Evolutionary conservation across 495 filamentous ascomycete genomes (phyloP).

Genomic region (Xylaria palmicola): DNA sequence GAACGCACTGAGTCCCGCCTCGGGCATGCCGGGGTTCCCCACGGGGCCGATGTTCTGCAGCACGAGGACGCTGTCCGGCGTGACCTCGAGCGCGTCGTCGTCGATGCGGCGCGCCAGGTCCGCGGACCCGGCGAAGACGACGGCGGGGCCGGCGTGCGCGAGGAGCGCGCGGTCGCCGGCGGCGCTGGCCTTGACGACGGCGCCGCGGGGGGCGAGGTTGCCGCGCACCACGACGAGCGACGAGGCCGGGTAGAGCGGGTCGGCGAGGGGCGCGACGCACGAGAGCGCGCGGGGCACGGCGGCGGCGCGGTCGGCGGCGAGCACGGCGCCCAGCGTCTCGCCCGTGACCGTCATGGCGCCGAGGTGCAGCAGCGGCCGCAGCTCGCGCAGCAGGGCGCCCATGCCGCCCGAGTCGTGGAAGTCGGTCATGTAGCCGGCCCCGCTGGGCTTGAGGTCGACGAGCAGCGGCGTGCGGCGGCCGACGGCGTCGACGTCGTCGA

Average conservation of each 20-base stretch:
- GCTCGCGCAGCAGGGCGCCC: slow-evolving; percentile 53
- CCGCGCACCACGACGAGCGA: slow-evolving; percentile 55
- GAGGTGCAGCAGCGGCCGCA: slow-evolving; percentile 58
- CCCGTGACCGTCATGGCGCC: slow-evolving; percentile 59
- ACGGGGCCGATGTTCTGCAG: slow-evolving; percentile 62
- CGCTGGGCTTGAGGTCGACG: slow-evolving; percentile 66
- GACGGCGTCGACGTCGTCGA: slow-evolving; percentile 59
- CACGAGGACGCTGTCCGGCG: slow-evolving; percentile 54
- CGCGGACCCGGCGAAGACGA: slow-evolving; percentile 57
- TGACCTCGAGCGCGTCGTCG: slow-evolving; percentile 51
- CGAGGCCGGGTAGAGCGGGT: slow-evolving; percentile 56
- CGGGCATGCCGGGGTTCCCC: slow-evolving; percentile 68
- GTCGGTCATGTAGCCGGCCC: slow-evolving; percentile 70
- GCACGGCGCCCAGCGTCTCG: slow-evolving; percentile 54
- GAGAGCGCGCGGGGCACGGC: slow-evolving; percentile 33
- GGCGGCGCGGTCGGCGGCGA: slow-evolving; percentile 48
- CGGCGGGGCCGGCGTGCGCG: slow-evolving; percentile 52
- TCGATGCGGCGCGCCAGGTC: slow-evolving; percentile 62
- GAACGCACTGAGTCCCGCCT: slow-evolving; percentile 51
- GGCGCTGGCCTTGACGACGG: slow-evolving; percentile 63
- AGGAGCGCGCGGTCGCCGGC: slow-evolving; percentile 54
- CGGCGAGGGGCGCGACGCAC: slow-evolving; percentile 52
- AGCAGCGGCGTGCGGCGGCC: slow-evolving; percentile 60
- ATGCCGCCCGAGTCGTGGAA: slow-evolving; percentile 70
- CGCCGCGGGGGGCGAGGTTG: slow-evolving; percentile 54